Evolutionary conservation across 371 early-diverging fungal genomes (phyloP).

Genomic region (Nematocida displodere): DNA sequence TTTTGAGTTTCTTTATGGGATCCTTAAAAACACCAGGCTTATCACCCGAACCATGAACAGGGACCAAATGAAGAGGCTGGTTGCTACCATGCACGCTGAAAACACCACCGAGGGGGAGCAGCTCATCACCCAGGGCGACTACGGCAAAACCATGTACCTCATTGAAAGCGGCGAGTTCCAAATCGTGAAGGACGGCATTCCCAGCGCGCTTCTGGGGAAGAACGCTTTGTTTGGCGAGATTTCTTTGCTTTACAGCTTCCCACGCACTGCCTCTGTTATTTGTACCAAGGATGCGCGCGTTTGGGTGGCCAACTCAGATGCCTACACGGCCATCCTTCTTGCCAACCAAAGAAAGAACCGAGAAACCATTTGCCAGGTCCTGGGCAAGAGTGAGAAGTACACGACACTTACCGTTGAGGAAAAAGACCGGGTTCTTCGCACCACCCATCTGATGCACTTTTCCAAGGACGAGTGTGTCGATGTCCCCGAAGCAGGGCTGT

Average conservation of each 20-base stretch:
- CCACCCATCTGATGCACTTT: constrained; percentile 34
- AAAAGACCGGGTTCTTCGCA: constrained; percentile 21
- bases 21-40: constrained; percentile 26
- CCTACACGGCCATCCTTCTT: constrained; percentile 57
- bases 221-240: constrained; percentile 79
- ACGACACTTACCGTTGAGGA: constrained; percentile 24
- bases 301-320: constrained; percentile 70
- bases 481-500: constrained; percentile 26
- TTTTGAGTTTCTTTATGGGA: constrained; percentile 18
- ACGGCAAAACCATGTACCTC: constrained; percentile 89
- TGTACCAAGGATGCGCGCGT: constrained; percentile 74
- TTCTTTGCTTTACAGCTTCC: constrained; percentile 85
- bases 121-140: constrained; percentile 85
- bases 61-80: constrained; percentile 58
- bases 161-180: constrained; percentile 87
- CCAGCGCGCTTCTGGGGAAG: constrained; percentile 56
- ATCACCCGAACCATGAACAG: constrained; percentile 46
- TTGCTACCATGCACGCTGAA: constrained; percentile 55
- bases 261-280: constrained; percentile 77
- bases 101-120: constrained; percentile 67
- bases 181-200: constrained; percentile 70
- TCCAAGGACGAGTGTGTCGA: constrained; percentile 4
- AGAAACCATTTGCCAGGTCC: constrained; percentile 30
- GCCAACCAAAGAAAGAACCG: constrained; percentile 49
- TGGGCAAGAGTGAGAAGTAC: constrained; percentile 37